Conservation (phyloP, 2,329 filamentous ascomycete species). For the Phialophora chinensis region DNA sequence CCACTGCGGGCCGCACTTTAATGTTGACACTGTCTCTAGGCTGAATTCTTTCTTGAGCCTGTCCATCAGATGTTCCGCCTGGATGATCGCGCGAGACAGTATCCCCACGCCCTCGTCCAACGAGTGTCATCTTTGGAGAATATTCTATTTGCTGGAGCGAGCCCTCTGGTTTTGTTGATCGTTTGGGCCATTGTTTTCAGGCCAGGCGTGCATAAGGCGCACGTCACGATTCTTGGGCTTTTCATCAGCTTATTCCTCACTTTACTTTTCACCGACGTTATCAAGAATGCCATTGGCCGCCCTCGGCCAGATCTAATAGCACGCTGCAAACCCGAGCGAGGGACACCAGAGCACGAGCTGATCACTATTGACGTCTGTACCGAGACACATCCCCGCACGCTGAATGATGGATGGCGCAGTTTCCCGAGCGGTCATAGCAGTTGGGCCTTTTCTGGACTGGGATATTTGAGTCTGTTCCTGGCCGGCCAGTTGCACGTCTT, state of each 20-base stretch:
- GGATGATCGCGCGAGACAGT: constrained; percentile 82
- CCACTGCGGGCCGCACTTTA: not conserved
- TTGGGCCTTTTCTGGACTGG: constrained; percentile 66
- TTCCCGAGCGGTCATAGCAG: constrained; percentile 69
- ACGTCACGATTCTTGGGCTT: constrained; percentile 83
- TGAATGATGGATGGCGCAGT: constrained; percentile 70
- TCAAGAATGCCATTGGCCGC: constrained; percentile 86
- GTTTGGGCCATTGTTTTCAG: constrained; percentile 68
- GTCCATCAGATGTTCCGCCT: constrained; percentile 96
- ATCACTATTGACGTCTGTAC: constrained; percentile 57
- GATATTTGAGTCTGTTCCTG: constrained; percentile 59
- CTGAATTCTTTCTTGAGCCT: constrained; percentile 74
- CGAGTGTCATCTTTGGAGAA: constrained; percentile 76
- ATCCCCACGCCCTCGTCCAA: constrained; percentile 82
- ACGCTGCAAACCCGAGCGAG: constrained; percentile 76
- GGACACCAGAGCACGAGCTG: constrained; percentile 61
- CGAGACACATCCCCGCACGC: constrained; percentile 59
- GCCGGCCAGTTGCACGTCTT: constrained; percentile 65
- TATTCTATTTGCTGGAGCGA: constrained; percentile 75
- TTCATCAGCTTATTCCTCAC: constrained; percentile 77
- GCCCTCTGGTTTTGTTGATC: constrained; percentile 72
- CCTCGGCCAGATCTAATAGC: constrained; percentile 86
- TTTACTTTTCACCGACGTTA: constrained; percentile 81
- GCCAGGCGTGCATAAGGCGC: constrained; percentile 76
- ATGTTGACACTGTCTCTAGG: constrained; percentile 56